Conservation (phyloP, 441 rosid species). For the Omphalea diandra region DNA sequence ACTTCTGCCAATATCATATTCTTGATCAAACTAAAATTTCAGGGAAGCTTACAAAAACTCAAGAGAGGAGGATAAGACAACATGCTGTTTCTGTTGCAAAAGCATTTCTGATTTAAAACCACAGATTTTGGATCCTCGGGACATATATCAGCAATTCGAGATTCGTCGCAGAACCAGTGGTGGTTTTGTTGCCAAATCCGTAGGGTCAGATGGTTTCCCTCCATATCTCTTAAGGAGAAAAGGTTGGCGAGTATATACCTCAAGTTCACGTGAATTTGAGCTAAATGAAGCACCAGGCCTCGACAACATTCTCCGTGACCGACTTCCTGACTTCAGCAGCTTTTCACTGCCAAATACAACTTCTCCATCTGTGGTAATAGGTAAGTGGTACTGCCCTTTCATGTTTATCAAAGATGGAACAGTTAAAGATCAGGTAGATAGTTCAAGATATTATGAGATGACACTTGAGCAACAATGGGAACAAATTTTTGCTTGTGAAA, state of each 20-base stretch:
- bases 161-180: slow-evolving; percentile 17
- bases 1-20: too few species aligned
- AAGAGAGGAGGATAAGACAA: slow-evolving; percentile 44
- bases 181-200: slow-evolving; percentile 39
- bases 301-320: slow-evolving; percentile 24
- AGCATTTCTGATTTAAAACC: slow-evolving; percentile 32
- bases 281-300: slow-evolving; percentile 51
- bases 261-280: slow-evolving; percentile 26
- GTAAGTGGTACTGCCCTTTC: slow-evolving; percentile 60
- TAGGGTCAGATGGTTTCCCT: slow-evolving; percentile 42
- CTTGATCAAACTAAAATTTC: not conserved
- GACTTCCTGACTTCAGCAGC: slow-evolving; percentile 36
- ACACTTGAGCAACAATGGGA: slow-evolving; percentile 57
- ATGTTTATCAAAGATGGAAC: slow-evolving; percentile 43
- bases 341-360: slow-evolving; percentile 21
- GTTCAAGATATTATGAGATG: slow-evolving; percentile 40
- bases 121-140: slow-evolving; percentile 31
- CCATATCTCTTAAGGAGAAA: slow-evolving; percentile 44
- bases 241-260: slow-evolving; percentile 36
- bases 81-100: slow-evolving; percentile 38
- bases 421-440: slow-evolving; percentile 28
- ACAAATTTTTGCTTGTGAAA: slow-evolving; percentile 32
- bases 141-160: slow-evolving; percentile 45
- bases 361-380: slow-evolving; percentile 30
- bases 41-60: slow-evolving; percentile 43